Percentiles rank a stretch among this genome's conserved stretches.
Evolutionary conservation across 441 rosid genomes (phyloP).

Genomic region (Biscutella auriculata): DNA sequence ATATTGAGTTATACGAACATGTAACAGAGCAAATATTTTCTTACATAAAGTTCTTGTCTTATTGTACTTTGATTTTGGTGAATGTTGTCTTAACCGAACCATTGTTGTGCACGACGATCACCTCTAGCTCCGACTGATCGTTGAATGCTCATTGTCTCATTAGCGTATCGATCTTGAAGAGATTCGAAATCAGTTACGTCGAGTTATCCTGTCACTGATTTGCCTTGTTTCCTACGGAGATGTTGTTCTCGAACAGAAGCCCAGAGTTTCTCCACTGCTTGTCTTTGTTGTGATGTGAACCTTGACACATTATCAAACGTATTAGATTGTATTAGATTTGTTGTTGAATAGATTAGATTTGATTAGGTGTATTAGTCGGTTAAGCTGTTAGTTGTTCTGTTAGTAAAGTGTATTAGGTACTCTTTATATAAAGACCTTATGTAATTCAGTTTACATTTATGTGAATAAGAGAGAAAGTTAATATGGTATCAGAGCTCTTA

Average conservation of each 20-base stretch:
- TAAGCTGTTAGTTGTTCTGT: too few species aligned
- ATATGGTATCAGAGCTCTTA: too few species aligned
- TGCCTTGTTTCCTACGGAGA: slow-evolving; percentile 77
- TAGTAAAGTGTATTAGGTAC: too few species aligned
- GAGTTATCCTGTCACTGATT: slow-evolving; percentile 76
- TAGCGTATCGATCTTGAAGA: slow-evolving; percentile 75
- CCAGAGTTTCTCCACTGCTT: slow-evolving; percentile 79
- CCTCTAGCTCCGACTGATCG: slow-evolving; percentile 78
- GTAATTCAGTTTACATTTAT: too few species aligned
- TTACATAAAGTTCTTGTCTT: not conserved
- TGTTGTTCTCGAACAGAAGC: slow-evolving; percentile 74
- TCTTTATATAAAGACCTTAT: too few species aligned
- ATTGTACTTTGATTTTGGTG: not conserved
- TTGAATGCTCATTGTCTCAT: slow-evolving; percentile 75
- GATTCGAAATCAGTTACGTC: slow-evolving; percentile 78
- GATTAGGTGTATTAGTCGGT: too few species aligned
- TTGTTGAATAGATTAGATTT: too few species aligned
- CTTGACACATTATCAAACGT: slow-evolving; percentile 58
- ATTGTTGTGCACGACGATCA: slow-evolving; percentile 80
- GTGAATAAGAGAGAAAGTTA: too few species aligned
- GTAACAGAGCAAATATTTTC: slow-evolving; percentile 3
- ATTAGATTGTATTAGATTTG: too few species aligned
- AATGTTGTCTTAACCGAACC: slow-evolving; percentile 55
- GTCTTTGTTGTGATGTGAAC: slow-evolving; percentile 70
- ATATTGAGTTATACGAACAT: too few species aligned